Percentiles rank a stretch among this genome's conserved stretches.
Evolutionary conservation across 345 rosid species (phyloP).

Genomic region (Eucalyptus grandis): DNA sequence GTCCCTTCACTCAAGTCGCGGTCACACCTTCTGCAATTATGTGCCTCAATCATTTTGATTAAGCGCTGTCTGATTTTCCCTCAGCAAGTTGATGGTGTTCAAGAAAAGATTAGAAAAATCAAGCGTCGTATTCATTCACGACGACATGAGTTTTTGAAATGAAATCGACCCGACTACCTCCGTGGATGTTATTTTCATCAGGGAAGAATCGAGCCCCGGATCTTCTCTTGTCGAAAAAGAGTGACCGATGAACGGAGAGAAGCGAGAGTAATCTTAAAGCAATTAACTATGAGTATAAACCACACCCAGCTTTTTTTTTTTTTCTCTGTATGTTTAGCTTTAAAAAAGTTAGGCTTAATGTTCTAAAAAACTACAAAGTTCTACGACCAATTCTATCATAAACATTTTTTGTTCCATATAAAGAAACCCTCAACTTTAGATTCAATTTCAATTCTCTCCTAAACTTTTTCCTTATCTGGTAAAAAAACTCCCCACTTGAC

Average conservation of each 20-base stretch:
- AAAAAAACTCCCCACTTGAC: neutral
- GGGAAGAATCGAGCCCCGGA: neutral
- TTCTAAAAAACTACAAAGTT: too few relatives aligned
- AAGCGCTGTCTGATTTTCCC: neutral
- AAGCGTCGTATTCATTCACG: neutral
- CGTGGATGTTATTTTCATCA: neutral
- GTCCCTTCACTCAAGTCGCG: neutral
- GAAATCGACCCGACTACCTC: neutral
- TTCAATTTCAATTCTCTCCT: too few relatives aligned
- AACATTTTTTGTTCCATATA: neutral
- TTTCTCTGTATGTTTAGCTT: neutral
- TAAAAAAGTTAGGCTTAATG: neutral
- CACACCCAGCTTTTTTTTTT: neutral
- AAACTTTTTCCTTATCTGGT: accelerated
- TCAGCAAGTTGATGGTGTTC: neutral
- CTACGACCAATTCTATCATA: neutral
- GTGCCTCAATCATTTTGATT: neutral
- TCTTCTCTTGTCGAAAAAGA: neutral
- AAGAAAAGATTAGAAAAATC: neutral
- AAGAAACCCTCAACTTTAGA: too few relatives aligned
- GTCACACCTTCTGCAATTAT: neutral
- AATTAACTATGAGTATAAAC: neutral
- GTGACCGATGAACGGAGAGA: neutral
- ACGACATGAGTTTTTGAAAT: neutral
- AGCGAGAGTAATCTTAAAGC: neutral